A percentile compares a stretch with the other conserved stretches of the same genome.
phyloP scores from a whole-genome alignment of 306 rosid species.

The Trifolium repens region DNA sequence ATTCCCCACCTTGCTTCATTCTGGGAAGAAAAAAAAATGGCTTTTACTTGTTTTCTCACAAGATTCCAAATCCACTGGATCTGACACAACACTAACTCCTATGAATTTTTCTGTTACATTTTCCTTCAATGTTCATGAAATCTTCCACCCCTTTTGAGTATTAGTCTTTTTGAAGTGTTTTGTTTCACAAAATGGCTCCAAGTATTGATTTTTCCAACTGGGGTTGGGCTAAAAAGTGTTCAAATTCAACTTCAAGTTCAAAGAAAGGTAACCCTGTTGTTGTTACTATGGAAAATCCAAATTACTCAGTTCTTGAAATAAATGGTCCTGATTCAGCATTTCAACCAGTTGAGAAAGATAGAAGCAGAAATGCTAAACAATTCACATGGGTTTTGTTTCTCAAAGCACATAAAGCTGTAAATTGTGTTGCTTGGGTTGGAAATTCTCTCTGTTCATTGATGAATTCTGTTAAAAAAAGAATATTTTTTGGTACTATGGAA shows the following conservation, averaged over 20 bases:
- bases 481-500: constrained; percentile 52
- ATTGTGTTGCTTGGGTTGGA: constrained; percentile 53
- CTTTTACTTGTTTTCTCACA: neutral
- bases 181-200: constrained; percentile 46
- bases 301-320: constrained; percentile 61
- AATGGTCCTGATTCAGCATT: constrained; percentile 59
- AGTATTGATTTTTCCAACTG: constrained; percentile 51
- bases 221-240: constrained; percentile 49
- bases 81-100: constrained; percentile 22
- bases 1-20: neutral
- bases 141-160: constrained; percentile 4
- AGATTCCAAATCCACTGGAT: neutral
- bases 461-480: constrained; percentile 49
- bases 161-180: neutral
- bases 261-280: constrained; percentile 59
- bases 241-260: constrained; percentile 40
- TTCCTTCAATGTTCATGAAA: neutral
- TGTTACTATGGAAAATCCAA: constrained; percentile 67
- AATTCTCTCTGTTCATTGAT: constrained; percentile 50
- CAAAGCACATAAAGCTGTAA: constrained; percentile 53
- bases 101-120: neutral
- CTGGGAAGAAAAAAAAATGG: neutral
- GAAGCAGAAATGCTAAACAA: constrained; percentile 63
- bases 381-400: constrained; percentile 64
- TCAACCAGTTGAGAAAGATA: constrained; percentile 54